phyloP scores from a whole-genome alignment of 441 rosid genomes.

The Pelargonium fulgidum region DNA sequence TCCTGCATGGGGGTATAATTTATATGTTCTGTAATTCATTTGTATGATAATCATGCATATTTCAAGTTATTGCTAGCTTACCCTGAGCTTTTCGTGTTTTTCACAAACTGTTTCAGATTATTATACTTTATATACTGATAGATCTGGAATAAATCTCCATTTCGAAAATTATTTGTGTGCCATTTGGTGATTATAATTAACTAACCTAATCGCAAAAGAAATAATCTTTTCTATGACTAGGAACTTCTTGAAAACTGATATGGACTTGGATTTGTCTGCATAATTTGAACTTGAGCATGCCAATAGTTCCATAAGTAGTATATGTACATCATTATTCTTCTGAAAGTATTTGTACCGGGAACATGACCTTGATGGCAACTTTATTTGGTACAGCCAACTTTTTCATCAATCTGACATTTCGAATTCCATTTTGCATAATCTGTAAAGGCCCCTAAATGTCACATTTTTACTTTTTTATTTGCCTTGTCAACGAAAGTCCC shows the following conservation, averaged over 20 bases:
- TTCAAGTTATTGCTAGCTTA: neutral
- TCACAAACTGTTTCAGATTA: conserved; percentile 5
- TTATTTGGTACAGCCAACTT: neutral
- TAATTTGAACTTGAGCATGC: neutral
- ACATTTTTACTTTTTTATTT: too few species aligned
- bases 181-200: neutral
- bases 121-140: neutral
- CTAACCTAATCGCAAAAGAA: neutral
- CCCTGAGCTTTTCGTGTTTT: neutral
- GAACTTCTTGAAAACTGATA: neutral
- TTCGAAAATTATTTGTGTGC: neutral
- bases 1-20: conserved; percentile 25
- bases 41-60: neutral
- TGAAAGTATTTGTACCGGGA: too few species aligned
- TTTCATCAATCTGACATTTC: neutral
- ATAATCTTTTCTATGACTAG: neutral
- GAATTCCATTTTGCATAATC: neutral
- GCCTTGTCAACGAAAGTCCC: too few species aligned
- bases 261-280: neutral
- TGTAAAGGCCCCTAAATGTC: too few species aligned
- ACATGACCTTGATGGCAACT: neutral
- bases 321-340: neutral
- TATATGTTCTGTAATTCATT: conserved; percentile 4
- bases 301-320: neutral
- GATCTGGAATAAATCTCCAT: neutral